phyloP scores from a whole-genome alignment of 2,329 filamentous ascomycete genomes.

The Hypoxylon sp. region DNA sequence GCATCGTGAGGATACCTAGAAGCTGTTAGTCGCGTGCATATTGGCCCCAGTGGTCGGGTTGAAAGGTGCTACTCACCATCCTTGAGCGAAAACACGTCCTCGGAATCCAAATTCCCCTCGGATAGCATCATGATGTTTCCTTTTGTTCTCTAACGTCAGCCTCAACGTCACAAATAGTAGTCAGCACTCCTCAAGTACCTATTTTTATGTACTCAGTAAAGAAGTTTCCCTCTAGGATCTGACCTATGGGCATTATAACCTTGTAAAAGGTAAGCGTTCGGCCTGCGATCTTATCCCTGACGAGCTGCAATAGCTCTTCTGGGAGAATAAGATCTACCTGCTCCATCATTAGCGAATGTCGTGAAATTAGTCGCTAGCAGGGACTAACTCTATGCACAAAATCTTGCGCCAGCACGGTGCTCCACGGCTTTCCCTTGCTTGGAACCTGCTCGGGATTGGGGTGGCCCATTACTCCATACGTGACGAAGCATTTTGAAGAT shows the following conservation, averaged over 20 bases:
- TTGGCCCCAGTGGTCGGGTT: background rate
- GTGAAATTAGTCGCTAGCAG: background rate
- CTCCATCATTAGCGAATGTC: background rate
- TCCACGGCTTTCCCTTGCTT: slow-evolving; percentile 80
- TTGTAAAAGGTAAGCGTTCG: slow-evolving; percentile 67
- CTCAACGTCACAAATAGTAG: background rate
- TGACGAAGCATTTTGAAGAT: slow-evolving; percentile 78
- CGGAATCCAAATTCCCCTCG: slow-evolving; percentile 75
- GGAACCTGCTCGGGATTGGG: slow-evolving; percentile 78
- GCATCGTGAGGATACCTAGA: slow-evolving; percentile 75
- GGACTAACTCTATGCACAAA: slow-evolving; percentile 74
- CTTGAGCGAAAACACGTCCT: slow-evolving; percentile 77
- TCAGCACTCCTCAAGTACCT: slow-evolving; percentile 58
- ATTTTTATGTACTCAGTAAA: slow-evolving; percentile 87
- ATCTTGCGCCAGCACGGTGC: slow-evolving; percentile 70
- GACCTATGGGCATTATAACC: slow-evolving; percentile 77
- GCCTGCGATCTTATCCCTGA: slow-evolving; percentile 63
- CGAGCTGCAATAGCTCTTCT: slow-evolving; percentile 66
- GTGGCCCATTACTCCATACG: slow-evolving; percentile 74
- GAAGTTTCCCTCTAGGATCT: slow-evolving; percentile 79
- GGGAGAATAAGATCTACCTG: slow-evolving; percentile 80
- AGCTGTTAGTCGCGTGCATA: slow-evolving; percentile 8
- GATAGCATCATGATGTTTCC: slow-evolving; percentile 88
- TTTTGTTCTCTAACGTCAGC: slow-evolving; percentile 50
- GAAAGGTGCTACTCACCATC: slow-evolving; percentile 65